Base-by-base conservation (phyloP, 495 filamentous ascomycete species). In the Baudoinia panamericana region DNA sequence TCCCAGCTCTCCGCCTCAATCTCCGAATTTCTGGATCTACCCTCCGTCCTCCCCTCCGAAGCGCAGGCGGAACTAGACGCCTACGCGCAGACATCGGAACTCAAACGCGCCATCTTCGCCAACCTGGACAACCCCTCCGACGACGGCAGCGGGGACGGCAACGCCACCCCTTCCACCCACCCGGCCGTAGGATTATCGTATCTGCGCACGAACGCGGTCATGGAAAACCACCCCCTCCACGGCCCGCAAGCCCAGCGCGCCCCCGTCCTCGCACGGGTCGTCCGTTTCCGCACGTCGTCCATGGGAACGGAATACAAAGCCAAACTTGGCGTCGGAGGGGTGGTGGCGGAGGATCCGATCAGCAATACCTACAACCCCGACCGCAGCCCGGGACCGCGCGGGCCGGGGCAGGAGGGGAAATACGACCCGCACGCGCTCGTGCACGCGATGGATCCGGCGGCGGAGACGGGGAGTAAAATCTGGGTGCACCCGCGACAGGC, bases 101-200 rank as follows among this genome's bases (percentile, higher is more conserved):
- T 13, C 40, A 10, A 15, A 27, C 23, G 11, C 16, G 12, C 11
- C 19, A 37, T 2, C 34, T n/a, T 11, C 7, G 3, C 22, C 12
- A 6, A 21, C n/a, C 31, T 43, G 4, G 18, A 16, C 36, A 35
- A 22, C n/a, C 39, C 41, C 12, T 20, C 5, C 26, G 28, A 43
- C 19, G 71, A 71, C 9, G 55, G 63, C 10, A 51, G 54, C 5
- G 80, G 82, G 2, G 71, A 71, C 8, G 53, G 62, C 9, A 51
- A 55, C 5, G 80, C 82, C 2, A 81, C 86, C 3, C 84, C 82
- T 1, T 70, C 70, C 39, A 96, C 88, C 7, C 90, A 99, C 60
- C 90, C 92, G 1, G 90, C 86, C 1, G 92, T 78, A 2, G 90
- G 90, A 45, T 63, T 96, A 13, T 80, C 82, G 26, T 95, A 96